Conservation (phyloP, 768 basidiomycete genomes). For the Rhodocollybia butyracea region DNA sequence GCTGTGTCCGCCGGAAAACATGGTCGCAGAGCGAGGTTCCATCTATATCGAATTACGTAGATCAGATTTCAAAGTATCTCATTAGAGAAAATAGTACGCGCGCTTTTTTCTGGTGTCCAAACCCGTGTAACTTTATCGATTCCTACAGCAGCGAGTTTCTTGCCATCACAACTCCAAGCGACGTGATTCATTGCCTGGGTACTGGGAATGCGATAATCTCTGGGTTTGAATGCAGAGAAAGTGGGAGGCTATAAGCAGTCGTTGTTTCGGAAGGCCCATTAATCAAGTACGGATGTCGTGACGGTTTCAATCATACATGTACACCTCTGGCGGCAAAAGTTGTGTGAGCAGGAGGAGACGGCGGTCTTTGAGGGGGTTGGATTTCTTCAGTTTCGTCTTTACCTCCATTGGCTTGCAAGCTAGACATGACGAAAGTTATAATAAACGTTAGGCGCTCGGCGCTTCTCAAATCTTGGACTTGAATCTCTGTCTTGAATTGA, state of each 20-base stretch:
- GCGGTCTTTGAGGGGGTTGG: constrained; percentile 54
- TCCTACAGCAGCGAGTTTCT: constrained; percentile 77
- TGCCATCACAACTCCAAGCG: constrained; percentile 83
- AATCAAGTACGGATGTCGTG: background rate
- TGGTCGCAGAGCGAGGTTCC: constrained; percentile 62
- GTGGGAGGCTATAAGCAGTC: constrained; percentile 54
- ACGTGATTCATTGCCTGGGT: constrained; percentile 70
- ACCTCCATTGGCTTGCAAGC: constrained; percentile 4
- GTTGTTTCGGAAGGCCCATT: background rate
- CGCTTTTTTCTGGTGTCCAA: constrained; percentile 79
- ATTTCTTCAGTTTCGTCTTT: constrained; percentile 61
- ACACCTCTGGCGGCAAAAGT: constrained; percentile 68
- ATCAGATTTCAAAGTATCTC: background rate
- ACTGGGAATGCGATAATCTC: constrained; percentile 66
- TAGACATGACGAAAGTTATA: background rate
- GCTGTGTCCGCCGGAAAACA: constrained; percentile 67
- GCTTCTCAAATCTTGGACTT: no score
- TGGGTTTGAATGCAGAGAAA: constrained; percentile 77
- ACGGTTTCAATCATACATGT: constrained; percentile 53
- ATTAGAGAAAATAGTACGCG: constrained; percentile 32
- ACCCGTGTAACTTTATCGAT: constrained; percentile 74
- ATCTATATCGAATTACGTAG: constrained; percentile 38
- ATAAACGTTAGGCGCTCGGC: background rate
- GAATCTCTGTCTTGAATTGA: no score
- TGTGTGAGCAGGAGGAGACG: constrained; percentile 70